These are phyloP conservation scores for Afroboletus lepidellus DNA, from an alignment of 1,284 basidiomycete species.

Conservation along the genomic window DNA sequence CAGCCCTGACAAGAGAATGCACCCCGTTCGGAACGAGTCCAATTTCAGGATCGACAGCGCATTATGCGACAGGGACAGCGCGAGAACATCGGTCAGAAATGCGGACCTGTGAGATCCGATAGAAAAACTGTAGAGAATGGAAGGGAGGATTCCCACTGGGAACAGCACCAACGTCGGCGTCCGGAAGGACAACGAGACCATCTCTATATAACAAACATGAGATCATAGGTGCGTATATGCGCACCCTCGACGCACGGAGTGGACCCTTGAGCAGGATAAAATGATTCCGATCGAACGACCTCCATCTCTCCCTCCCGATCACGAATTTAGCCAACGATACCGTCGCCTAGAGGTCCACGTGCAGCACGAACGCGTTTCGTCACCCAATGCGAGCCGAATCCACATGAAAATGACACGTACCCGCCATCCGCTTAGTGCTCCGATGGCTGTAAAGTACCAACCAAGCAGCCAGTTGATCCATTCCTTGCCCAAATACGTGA, in stretches of 20 bases:
- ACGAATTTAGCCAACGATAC: slow-evolving; percentile 47
- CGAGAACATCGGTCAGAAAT: slow-evolving; percentile 78
- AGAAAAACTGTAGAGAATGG: slow-evolving; percentile 64
- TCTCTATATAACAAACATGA: slow-evolving; percentile 33
- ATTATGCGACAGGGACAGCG: slow-evolving; percentile 82
- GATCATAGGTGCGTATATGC: neutral
- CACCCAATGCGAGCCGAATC: neutral
- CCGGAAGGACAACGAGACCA: slow-evolving; percentile 51
- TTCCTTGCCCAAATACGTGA: slow-evolving; percentile 77
- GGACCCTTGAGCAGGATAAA: slow-evolving; percentile 46
- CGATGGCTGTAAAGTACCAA: slow-evolving; percentile 74
- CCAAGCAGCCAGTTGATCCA: slow-evolving; percentile 80
- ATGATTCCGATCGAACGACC: slow-evolving; percentile 46
- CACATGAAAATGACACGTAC: slow-evolving; percentile 28
- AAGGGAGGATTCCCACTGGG: slow-evolving; percentile 64
- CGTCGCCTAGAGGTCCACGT: slow-evolving; percentile 40
- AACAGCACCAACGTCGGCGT: slow-evolving; percentile 67
- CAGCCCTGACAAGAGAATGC: slow-evolving; percentile 75
- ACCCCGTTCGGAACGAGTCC: slow-evolving; percentile 90
- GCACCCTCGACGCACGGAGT: slow-evolving; percentile 37
- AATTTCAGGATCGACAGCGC: slow-evolving; percentile 82
- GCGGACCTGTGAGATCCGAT: slow-evolving; percentile 57
- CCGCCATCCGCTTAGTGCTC: slow-evolving; percentile 69
- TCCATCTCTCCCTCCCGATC: slow-evolving; percentile 54
- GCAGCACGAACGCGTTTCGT: slow-evolving; percentile 1